A percentile compares a stretch with the other conserved stretches of the same genome.
phyloP scores from a whole-genome alignment of 495 filamentous ascomycete species.

The Penicillium steckii region DNA sequence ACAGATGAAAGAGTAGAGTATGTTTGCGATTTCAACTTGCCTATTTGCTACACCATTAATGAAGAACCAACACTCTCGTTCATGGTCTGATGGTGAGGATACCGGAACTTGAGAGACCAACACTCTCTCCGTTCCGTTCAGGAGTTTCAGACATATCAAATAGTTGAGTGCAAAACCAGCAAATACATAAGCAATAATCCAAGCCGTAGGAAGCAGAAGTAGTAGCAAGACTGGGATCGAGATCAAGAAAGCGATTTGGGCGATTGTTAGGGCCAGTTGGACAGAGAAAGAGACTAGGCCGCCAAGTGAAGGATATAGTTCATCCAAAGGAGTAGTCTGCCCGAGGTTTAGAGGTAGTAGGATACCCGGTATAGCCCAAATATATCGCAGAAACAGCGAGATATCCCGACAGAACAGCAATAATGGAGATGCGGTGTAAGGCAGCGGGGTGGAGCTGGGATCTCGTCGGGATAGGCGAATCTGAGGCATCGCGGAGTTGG shows the following conservation, averaged over 20 bases:
- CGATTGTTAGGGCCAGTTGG: conserved; percentile 49
- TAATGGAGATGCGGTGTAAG: conserved; percentile 61
- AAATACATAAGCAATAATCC: conserved; percentile 39
- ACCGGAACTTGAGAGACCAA: conserved; percentile 27
- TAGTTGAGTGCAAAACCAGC: conserved; percentile 47
- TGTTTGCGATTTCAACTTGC: conserved; percentile 13
- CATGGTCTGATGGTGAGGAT: conserved; percentile 17
- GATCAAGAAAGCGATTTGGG: conserved; percentile 33
- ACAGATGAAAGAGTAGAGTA: background rate
- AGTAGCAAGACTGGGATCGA: conserved; percentile 49
- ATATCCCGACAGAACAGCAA: conserved; percentile 54
- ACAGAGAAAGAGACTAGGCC: conserved; percentile 51
- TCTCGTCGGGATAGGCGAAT: background rate
- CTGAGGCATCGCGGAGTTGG: background rate
- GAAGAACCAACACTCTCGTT: conserved; percentile 38
- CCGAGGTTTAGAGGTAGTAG: conserved; percentile 50
- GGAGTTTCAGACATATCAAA: conserved; percentile 39
- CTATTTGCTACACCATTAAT: conserved; percentile 40
- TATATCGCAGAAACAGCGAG: conserved; percentile 47
- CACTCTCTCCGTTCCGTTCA: conserved; percentile 39
- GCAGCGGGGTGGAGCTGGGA: conserved; percentile 23
- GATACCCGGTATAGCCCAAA: conserved; percentile 51
- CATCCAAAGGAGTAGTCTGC: conserved; percentile 52
- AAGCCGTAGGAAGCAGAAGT: conserved; percentile 47
- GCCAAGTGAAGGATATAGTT: conserved; percentile 50